Base-by-base conservation (phyloP, 2,329 filamentous ascomycete genomes). In the Epicoccum sorghinum region DNA sequence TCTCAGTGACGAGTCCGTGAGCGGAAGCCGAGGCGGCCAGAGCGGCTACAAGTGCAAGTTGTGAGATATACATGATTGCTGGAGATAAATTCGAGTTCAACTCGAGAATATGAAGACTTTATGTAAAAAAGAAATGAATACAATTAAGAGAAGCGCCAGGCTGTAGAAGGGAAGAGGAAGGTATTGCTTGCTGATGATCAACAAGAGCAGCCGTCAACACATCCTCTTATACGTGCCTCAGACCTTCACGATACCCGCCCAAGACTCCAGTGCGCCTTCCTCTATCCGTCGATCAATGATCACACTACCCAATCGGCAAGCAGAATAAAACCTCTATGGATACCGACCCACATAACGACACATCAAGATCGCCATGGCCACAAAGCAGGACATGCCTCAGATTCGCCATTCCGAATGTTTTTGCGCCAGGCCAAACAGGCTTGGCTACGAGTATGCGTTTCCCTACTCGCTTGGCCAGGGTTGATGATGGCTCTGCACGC, bases 1-100 rank as follows among this genome's bases (percentile, higher is more conserved):
- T 78, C 25, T 79, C 74, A 59, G 81, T 80, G 59, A 87, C 76
- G 25, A 86, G 75, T 67, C 84, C 84, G 71, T 88, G 85, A 37
- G 81, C 83, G 36, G 81, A 81, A 62, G 80, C 78, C 62, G 78
- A 75, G 56, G 75, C 73, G 46, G 64, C 61, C 30, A 72, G 49
- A 29, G 63, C 61, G 32, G 65, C 63, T 24, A 66, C 50, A 35
- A 72, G 49, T 38, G 65, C 57, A 54, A 66, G 45, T 51, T 65
- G 61, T 43, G 65, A 60, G 58, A 70, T 67, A 29, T 67, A 55
- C 70, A 72, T 72, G 3, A 46, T 49, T 68, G 55, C 44, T 53
- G 49, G 18, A 47, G 52, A 40, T 7, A 7, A 24, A 23, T 9
- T 54, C 50, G 59, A 65, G 64, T 35, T 64, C 59, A 60, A 64